Conservation (phyloP, 805 yeast species). For the Wickerhamiella lipophila region DNA sequence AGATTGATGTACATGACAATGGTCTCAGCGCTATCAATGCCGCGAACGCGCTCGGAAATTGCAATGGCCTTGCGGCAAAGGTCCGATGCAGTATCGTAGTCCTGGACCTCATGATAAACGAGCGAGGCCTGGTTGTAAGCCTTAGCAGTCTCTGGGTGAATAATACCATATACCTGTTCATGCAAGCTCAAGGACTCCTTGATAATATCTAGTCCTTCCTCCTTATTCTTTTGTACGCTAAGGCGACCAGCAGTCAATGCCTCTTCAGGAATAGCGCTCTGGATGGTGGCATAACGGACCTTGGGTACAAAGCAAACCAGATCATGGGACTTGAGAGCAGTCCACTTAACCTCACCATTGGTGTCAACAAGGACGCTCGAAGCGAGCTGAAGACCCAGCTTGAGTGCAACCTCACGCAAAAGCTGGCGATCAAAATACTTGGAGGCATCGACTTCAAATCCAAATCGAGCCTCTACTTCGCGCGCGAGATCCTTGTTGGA, state of each 20-base stretch:
- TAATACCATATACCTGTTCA: conserved; percentile 72
- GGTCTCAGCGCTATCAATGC: conserved; percentile 69
- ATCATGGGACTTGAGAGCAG: conserved; percentile 42
- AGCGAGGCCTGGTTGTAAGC: conserved; percentile 56
- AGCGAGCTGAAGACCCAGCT: conserved; percentile 80
- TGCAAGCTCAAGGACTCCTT: conserved; percentile 57
- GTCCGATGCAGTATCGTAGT: conserved; percentile 45
- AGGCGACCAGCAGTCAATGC: conserved; percentile 34
- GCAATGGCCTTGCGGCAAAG: conserved; percentile 55
- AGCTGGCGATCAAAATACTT: conserved; percentile 30
- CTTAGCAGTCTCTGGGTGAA: conserved; percentile 68
- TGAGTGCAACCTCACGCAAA: conserved; percentile 58
- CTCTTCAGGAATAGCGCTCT: conserved; percentile 59
- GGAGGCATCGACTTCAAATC: conserved; percentile 39
- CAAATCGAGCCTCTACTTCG: conserved; percentile 51
- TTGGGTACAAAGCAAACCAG: conserved; percentile 58
- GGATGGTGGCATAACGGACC: conserved; percentile 57
- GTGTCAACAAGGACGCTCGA: conserved; percentile 33
- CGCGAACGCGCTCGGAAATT: conserved; percentile 67
- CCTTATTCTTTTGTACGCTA: conserved; percentile 23
- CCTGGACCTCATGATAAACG: conserved; percentile 47
- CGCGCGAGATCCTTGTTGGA: conserved; percentile 29
- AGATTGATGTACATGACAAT: conserved; percentile 59
- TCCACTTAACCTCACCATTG: not conserved
- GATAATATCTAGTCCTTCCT: conserved; percentile 50